These are phyloP conservation scores for Mycena capillaripes DNA, from an alignment of 768 basidiomycete species.

Conservation along the genomic window DNA sequence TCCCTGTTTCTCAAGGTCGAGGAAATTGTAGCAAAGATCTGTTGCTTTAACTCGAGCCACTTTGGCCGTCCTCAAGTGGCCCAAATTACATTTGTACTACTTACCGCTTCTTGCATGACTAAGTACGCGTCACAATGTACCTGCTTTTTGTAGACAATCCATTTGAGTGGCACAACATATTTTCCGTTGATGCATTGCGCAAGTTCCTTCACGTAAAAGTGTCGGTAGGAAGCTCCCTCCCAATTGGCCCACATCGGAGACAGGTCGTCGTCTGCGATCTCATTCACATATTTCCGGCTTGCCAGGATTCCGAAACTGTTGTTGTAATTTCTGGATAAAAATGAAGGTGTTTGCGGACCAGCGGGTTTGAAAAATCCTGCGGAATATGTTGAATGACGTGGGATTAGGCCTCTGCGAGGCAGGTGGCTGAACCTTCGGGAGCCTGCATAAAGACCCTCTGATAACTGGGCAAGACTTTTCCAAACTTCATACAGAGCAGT, in stretches of 20 bases:
- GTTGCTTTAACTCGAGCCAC: neutral
- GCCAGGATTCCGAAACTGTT: conserved; percentile 27
- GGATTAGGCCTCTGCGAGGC: too few relatives aligned
- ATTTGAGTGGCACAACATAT: conserved; percentile 41
- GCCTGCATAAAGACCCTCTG: too few relatives aligned
- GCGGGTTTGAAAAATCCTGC: conserved; percentile 43
- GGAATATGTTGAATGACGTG: too few relatives aligned
- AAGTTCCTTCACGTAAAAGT: conserved; percentile 15
- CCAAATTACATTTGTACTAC: neutral
- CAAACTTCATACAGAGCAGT: too few relatives aligned
- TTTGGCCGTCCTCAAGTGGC: neutral
- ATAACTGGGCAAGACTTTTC: too few relatives aligned
- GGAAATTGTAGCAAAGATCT: neutral
- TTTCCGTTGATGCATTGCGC: neutral
- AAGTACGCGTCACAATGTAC: neutral
- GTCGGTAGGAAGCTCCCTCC: neutral
- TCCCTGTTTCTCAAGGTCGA: neutral
- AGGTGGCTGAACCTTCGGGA: too few relatives aligned
- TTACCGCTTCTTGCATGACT: neutral
- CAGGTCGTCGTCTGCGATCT: conserved; percentile 9
- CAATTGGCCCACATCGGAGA: conserved; percentile 27
- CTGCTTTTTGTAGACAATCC: neutral
- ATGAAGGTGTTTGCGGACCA: conserved; percentile 34
- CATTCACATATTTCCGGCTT: conserved; percentile 12
- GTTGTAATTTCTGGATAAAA: too few relatives aligned